Percentiles rank a stretch among this genome's conserved stretches.
phyloP scores from a whole-genome alignment of 768 basidiomycete genomes.

The Fomitopsis pulvina region DNA sequence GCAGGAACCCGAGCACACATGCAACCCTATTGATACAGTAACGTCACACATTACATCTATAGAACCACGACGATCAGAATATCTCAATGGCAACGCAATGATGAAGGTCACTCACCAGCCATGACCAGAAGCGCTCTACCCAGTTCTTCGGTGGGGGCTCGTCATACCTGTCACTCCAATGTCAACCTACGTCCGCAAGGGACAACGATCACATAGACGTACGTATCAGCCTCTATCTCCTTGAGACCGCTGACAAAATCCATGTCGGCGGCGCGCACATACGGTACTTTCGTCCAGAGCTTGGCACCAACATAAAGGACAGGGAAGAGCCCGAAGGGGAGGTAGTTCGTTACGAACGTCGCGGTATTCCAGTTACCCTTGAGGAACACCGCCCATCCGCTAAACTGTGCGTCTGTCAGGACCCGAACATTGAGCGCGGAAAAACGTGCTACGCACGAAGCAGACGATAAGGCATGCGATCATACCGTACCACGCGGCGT shows the following conservation, averaged over 20 bases:
- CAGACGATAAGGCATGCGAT: slow-evolving; percentile 40
- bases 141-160: slow-evolving; percentile 67
- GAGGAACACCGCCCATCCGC: slow-evolving; percentile 47
- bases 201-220: background rate
- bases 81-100: slow-evolving; percentile 19
- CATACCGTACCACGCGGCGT: slow-evolving; percentile 51
- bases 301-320: slow-evolving; percentile 60
- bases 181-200: background rate
- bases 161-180: slow-evolving; percentile 34
- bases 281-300: slow-evolving; percentile 41
- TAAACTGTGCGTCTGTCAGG: slow-evolving; percentile 31
- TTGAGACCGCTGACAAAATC: slow-evolving; percentile 67
- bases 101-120: slow-evolving; percentile 45
- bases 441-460: slow-evolving; percentile 48
- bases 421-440: background rate
- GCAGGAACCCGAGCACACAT: no score
- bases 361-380: slow-evolving; percentile 45
- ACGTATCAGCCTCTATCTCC: slow-evolving; percentile 25
- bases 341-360: slow-evolving; percentile 80
- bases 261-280: slow-evolving; percentile 60
- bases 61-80: background rate
- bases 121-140: slow-evolving; percentile 66
- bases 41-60: background rate
- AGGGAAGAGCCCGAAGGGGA: slow-evolving; percentile 66
- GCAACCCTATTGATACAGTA: no score